These are phyloP conservation scores for Fusarium beomiforme DNA, from an alignment of 2,329 filamentous ascomycete species.

Conservation along the genomic window DNA sequence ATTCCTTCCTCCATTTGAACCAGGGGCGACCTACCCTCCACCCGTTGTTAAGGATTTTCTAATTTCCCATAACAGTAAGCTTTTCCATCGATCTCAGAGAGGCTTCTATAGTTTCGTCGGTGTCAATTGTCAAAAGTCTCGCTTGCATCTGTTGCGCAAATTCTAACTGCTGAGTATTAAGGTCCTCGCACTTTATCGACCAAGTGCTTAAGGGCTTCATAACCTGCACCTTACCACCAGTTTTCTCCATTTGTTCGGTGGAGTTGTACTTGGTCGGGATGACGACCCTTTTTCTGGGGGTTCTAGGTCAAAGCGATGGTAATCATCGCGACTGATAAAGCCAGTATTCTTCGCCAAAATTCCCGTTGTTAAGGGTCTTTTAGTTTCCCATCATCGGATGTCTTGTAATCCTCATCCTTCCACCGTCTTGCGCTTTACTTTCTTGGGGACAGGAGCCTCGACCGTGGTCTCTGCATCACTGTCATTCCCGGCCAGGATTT, in stretches of 20 bases:
- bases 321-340: no score
- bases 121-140: slow-evolving; percentile 47
- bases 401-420: slow-evolving; percentile 32
- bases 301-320: neutral
- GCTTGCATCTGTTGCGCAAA: slow-evolving; percentile 47
- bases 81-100: slow-evolving; percentile 8
- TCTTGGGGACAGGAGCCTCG: slow-evolving; percentile 40
- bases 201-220: slow-evolving; percentile 40
- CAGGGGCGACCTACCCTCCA: no score
- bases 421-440: slow-evolving; percentile 44
- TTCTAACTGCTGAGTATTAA: slow-evolving; percentile 44
- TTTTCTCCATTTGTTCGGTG: no score
- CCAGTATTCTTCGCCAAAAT: no score
- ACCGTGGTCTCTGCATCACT: slow-evolving; percentile 15
- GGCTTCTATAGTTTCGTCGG: slow-evolving; percentile 31
- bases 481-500: slow-evolving; percentile 21
- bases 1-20: neutral
- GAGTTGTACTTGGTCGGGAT: neutral
- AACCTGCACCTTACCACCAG: slow-evolving; percentile 48
- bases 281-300: neutral
- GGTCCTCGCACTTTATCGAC: slow-evolving; percentile 31
- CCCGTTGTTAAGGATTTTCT: no score
- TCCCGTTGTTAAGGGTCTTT: no score
- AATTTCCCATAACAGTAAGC: no score
- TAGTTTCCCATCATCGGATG: neutral